Evolutionary conservation across 805 yeast genomes (phyloP).

Genomic region (Saturnispora silvae): DNA sequence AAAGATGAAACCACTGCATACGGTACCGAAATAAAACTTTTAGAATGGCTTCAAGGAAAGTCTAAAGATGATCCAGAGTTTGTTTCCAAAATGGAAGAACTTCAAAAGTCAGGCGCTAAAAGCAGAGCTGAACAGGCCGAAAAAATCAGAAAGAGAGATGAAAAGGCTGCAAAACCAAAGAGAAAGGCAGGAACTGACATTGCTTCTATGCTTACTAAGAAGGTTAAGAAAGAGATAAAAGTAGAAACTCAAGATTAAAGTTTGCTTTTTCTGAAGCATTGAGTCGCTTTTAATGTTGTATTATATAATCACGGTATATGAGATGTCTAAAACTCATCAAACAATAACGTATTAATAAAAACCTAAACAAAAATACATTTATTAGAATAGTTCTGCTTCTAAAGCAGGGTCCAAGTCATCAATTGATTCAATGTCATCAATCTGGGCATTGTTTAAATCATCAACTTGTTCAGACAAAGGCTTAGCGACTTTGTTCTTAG

Average conservation of each 20-base stretch:
- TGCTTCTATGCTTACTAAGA: constrained; percentile 17
- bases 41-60: constrained; percentile 72
- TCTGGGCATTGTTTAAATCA: constrained; percentile 11
- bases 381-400: constrained; percentile 5
- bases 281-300: no score
- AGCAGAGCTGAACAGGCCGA: constrained; percentile 61
- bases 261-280: neutral
- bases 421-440: constrained; percentile 3
- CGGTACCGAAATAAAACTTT: constrained; percentile 71
- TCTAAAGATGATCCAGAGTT: constrained; percentile 44
- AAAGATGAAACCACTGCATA: constrained; percentile 48
- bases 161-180: constrained; percentile 19
- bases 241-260: neutral
- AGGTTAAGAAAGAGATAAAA: constrained; percentile 11
- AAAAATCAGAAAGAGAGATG: constrained; percentile 48
- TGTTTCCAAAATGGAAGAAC: constrained; percentile 33
- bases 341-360: no score
- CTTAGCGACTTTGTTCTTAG: constrained; percentile 21
- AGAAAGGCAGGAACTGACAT: constrained; percentile 17
- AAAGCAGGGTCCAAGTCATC: constrained; percentile 4
- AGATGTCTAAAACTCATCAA: no score
- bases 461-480: constrained; percentile 21
- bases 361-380: no score
- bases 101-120: constrained; percentile 50
- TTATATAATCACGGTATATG: no score